Evolutionary conservation across 768 basidiomycete genomes (phyloP), one percentile per base, ranked within the genome.

Genomic region (Amanita pallidorosea): DNA sequence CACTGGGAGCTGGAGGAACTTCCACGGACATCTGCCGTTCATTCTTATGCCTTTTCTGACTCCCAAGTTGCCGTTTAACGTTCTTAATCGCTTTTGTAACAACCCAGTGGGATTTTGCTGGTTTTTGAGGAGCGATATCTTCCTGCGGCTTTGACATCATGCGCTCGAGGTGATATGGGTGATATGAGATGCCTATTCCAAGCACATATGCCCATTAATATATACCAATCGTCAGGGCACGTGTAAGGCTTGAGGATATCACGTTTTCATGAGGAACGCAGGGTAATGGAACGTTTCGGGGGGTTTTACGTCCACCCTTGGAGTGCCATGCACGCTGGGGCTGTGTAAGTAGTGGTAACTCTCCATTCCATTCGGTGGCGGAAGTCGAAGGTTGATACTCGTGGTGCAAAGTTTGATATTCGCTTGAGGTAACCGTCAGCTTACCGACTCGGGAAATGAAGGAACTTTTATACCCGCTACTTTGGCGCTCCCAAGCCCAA

Each of bases 11-110:
- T 12, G 48, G 48, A 11, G 38, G 12, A 31, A 49, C 12, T 15
- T 41, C 48, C 13, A 49, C 29, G 4, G 48, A 49, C 25, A 42
- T 41, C 13, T 49, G 38, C 3, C 48, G 48, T 9, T 38, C 47
- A 7, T 36, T 29, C 18, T 37, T 37, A 5, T 18, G 9, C 29
- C n/a, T 37, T 12, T 18, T 9, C 33, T 36, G 34, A 12, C 36
- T 42, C 7, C 48, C 38, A 20, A 49, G 25, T 20, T 29, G 36
- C 7, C 36, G 48, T 41, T 37, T 37, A 20, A 49, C 48, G 17
- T 41, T 49, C 36, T 49, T 49, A n/a, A 49, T 25, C 2, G 47
- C 47, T 27, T 49, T 49, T 2, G n/a, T 27, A 8, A 49, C 48
- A 29, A n/a, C 34, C 47, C 34, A 47, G n/a, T 35, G 33, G 7